Conservation (phyloP, 1,139 yeast species). For the Blastobotrys niveus region DNA sequence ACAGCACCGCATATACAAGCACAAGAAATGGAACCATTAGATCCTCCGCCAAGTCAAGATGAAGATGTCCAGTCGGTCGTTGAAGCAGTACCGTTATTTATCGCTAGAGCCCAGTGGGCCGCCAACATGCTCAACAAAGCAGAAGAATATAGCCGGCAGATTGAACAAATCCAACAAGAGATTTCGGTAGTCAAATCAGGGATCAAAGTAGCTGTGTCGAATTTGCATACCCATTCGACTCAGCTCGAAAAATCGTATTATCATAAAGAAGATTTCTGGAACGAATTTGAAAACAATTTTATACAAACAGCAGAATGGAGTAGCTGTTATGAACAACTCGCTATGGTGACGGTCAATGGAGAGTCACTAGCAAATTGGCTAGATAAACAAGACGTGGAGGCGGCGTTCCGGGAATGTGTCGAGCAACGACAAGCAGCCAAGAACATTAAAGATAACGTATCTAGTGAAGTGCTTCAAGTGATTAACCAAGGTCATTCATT, state of each 20-base stretch:
- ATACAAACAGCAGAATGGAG: slow-evolving; percentile 25
- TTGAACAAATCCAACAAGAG: slow-evolving; percentile 17
- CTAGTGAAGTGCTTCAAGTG: slow-evolving; percentile 16
- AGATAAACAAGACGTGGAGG: slow-evolving; percentile 19
- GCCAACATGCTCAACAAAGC: slow-evolving; percentile 15
- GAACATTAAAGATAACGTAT: slow-evolving; percentile 15
- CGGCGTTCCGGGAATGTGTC: slow-evolving; percentile 17
- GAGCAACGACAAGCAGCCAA: slow-evolving; percentile 14
- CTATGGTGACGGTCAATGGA: slow-evolving; percentile 15
- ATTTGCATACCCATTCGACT: slow-evolving; percentile 28
- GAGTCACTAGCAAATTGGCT: slow-evolving; percentile 27
- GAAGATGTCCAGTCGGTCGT: not conserved
- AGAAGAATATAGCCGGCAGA: slow-evolving; percentile 10
- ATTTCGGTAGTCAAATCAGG: slow-evolving; percentile 28
- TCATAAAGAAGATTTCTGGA: slow-evolving; percentile 25
- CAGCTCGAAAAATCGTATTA: slow-evolving; percentile 26
- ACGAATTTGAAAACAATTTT: slow-evolving; percentile 25
- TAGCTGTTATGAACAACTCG: slow-evolving; percentile 16
- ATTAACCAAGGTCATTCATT: slow-evolving; percentile 21
- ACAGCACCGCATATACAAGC: not conserved
- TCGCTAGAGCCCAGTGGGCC: slow-evolving; percentile 18
- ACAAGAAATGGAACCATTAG: not conserved
- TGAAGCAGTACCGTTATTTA: slow-evolving; percentile 8
- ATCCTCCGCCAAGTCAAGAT: not conserved
- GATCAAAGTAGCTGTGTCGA: slow-evolving; percentile 28